These are phyloP conservation scores for Amanita brunnescens DNA, from an alignment of 768 basidiomycete genomes.

Conservation along the genomic window DNA sequence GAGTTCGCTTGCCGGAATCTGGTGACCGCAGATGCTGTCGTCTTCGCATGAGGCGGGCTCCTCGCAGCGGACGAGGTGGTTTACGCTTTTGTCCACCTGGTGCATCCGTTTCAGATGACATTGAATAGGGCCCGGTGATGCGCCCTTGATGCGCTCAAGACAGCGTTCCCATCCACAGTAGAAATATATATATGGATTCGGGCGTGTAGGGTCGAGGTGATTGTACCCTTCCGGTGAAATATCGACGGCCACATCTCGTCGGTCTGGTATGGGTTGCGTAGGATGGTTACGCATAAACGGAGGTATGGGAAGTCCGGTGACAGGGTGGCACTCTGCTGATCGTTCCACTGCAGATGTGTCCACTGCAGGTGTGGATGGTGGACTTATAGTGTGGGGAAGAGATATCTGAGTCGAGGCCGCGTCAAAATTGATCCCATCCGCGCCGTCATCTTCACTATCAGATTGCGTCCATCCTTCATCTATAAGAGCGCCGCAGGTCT, in stretches of 20 bases:
- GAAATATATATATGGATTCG: not conserved
- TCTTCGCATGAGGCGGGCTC: not conserved
- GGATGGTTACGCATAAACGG: not conserved
- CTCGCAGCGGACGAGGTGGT: not conserved
- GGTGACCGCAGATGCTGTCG: not conserved
- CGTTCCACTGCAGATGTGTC: not conserved
- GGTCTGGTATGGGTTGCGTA: too few species aligned
- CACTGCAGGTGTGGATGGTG: not conserved
- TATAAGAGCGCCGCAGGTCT: not conserved
- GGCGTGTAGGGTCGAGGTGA: slow-evolving; percentile 1
- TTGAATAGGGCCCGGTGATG: not conserved
- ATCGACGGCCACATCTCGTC: too few species aligned
- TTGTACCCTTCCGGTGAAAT: not conserved
- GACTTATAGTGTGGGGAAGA: not conserved
- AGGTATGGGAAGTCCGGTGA: not conserved
- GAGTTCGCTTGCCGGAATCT: not conserved
- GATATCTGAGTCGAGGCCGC: not conserved
- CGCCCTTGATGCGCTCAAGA: not conserved
- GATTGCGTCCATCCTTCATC: not conserved
- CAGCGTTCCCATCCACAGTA: not conserved
- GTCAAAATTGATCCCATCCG: not conserved
- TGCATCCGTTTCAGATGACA: not conserved
- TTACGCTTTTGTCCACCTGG: not conserved
- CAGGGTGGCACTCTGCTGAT: not conserved
- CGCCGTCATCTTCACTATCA: not conserved